phyloP scores from a whole-genome alignment of 352 stramenopile genomes.

The Blastocystis sp. region DNA sequence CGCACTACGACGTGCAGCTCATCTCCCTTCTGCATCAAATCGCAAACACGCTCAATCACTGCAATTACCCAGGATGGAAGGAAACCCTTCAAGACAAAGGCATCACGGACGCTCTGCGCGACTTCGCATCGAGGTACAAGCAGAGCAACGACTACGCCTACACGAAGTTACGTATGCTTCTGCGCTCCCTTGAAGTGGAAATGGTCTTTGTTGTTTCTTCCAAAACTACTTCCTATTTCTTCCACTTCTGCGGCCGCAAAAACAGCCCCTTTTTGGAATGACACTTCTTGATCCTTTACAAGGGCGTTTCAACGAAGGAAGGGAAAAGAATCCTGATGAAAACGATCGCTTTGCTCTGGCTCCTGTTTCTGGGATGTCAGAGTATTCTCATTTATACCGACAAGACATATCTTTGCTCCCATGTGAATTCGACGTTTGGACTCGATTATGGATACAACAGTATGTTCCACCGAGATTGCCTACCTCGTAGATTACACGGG shows the following conservation, averaged over 20 bases:
- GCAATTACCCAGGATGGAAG: not conserved
- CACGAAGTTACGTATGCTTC: not conserved
- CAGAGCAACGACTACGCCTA: not conserved
- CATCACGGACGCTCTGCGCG: not conserved
- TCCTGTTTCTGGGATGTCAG: not conserved
- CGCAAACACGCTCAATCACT: not conserved
- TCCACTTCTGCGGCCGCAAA: not conserved
- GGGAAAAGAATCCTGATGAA: not conserved
- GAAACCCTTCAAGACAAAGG: not conserved
- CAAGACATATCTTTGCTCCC: slow-evolving; percentile 34
- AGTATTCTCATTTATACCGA: slow-evolving; percentile 21
- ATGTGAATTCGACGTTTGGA: slow-evolving; percentile 34
- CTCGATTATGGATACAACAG: slow-evolving; percentile 25
- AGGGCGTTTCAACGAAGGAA: not conserved
- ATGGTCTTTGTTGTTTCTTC: not conserved
- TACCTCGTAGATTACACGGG: slow-evolving; percentile 24
- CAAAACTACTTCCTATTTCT: no score
- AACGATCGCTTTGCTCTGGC: not conserved
- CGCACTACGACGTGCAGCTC: not conserved
- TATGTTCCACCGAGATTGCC: not conserved
- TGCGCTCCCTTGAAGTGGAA: not conserved
- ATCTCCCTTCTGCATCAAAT: not conserved
- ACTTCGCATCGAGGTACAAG: not conserved
- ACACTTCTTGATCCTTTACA: not conserved
- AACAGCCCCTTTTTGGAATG: not conserved